Base-by-base conservation (phyloP, 164 flowering plant genomes). In the Stephania cephalantha region DNA sequence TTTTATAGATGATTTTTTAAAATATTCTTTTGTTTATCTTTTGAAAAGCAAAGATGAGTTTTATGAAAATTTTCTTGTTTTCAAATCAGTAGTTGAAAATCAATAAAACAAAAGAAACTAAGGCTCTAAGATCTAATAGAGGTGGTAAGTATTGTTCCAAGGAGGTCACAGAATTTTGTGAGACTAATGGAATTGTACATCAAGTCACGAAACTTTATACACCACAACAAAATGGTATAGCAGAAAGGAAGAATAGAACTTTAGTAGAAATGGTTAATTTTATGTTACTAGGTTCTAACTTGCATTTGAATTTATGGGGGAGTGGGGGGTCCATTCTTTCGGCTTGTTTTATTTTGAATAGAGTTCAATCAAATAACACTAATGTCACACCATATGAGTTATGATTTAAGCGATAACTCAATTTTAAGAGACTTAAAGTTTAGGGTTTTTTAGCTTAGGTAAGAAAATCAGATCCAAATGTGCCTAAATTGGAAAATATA, bases 121-220 rank as follows among this genome's bases (percentile, higher is more conserved):
- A 46, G 46, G 48, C 48, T 70, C 45, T 35, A 45, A 69, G 46
- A 22, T 53, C 46, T 29, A 4, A 53, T 25, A n/a, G 45, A 18
- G 42, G 79, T 46, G 79, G 82, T 20, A 76, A 79, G 29, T 79
- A 79, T 58, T 46, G 17, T 20, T 29, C 70, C 9, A 66, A 22
- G 7, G 42, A 76, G 52, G 70, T 76, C 44, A 17, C 69, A 29
- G 29, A 55, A 22, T 70, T 76, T 53, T 76, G 35, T 76, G 78
- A 76, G 13, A 44, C 67, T 44, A 18, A 73, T 58, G 46, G 52
- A 5, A 73, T 58, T 12, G 35, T 73, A 18, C 67, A 73, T 31
- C 15, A 75, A 55, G 22, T 68, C 8, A 46, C 66, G 5, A 17
- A 72, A 7, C 31, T 68, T 18, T 69, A 75, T 20, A 55, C 74